Evolutionary conservation across 2,329 filamentous ascomycete species (phyloP).

Genomic region (Thielaviopsis musarum): DNA sequence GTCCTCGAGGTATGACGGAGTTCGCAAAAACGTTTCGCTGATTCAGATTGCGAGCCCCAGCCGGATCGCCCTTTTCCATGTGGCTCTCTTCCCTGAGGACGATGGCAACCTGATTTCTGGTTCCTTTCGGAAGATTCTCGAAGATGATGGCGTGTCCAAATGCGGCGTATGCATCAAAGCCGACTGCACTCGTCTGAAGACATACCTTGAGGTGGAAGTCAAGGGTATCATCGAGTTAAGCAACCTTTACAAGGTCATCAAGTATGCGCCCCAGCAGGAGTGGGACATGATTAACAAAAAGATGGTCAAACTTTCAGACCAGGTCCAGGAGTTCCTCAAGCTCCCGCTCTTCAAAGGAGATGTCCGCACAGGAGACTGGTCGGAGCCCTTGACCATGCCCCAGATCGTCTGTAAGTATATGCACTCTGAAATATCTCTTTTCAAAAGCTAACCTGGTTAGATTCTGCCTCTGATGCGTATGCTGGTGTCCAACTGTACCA

Average conservation of each 20-base stretch:
- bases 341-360: conserved; percentile 62
- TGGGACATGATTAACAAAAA: conserved; percentile 45
- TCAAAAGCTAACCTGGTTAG: conserved; percentile 23
- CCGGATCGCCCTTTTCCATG: conserved; percentile 65
- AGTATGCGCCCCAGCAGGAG: conserved; percentile 33
- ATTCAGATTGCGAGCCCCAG: conserved; percentile 68
- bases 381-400: conserved; percentile 35
- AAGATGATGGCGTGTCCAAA: conserved; percentile 53
- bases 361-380: conserved; percentile 65
- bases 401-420: conserved; percentile 52
- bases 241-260: conserved; percentile 65
- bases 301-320: conserved; percentile 47
- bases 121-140: conserved; percentile 53
- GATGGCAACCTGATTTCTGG: conserved; percentile 47
- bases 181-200: conserved; percentile 51
- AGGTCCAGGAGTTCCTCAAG: conserved; percentile 53
- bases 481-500: conserved; percentile 59
- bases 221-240: conserved; percentile 64
- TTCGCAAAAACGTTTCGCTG: conserved; percentile 58
- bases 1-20: conserved; percentile 27
- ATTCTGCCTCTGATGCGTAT: conserved; percentile 72
- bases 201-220: conserved; percentile 46
- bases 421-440: background rate
- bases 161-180: conserved; percentile 59
- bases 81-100: conserved; percentile 42